Evolutionary conservation across 768 basidiomycete species (phyloP), one percentile per base, ranked within the genome.

Genomic region (Trametes coccinea): DNA sequence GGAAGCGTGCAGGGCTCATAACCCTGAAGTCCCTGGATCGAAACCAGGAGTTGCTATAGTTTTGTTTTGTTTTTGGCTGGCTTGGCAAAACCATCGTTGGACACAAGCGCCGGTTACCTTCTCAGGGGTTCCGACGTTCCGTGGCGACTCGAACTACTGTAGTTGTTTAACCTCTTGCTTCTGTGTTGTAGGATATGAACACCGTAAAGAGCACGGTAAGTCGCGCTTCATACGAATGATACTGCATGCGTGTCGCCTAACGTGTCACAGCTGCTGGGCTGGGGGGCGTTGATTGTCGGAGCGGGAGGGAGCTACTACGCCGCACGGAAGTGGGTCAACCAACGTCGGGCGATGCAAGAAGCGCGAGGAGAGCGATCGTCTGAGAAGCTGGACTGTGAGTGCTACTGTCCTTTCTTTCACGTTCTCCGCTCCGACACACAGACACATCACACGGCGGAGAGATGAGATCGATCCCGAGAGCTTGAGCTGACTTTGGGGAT

Each of bases 291-390:
- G 17, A 67, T 79, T 22, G 65, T 67, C 34, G 76, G 72, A 8
- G 77, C 76, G 0, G 75, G 74, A 4, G 73, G 72, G 44, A 76
- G 76, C 50, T 77, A 75, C 64, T 74, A 74, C 64, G 77, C 61
- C 54, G 76, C 78, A 10, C 75, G 74, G 54, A 69, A 73, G 59
- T 67, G 64, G 51, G 74, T 79, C 66, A 71, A 76, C 65, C 72
- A 72, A n/a, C 68, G 77, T 31, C 62, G 77, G 34, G 67, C 66
- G 57, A 34, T 58, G 60, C 76, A 77, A 60, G 71, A 71, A 27
- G 64, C 63, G 29, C 47, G 61, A 10, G 77, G 76, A 10, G 63
- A 66, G 22, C 67, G 76, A 56, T 70, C 75, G 30, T 69, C 70
- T 46, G 73, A 74, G 63, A 75, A 71, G 52, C 65, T 73, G 17